Evolutionary conservation across 1,139 yeast genomes (phyloP), one percentile per base, ranked within the genome.

Genomic region (Tardiomyces blankii): DNA sequence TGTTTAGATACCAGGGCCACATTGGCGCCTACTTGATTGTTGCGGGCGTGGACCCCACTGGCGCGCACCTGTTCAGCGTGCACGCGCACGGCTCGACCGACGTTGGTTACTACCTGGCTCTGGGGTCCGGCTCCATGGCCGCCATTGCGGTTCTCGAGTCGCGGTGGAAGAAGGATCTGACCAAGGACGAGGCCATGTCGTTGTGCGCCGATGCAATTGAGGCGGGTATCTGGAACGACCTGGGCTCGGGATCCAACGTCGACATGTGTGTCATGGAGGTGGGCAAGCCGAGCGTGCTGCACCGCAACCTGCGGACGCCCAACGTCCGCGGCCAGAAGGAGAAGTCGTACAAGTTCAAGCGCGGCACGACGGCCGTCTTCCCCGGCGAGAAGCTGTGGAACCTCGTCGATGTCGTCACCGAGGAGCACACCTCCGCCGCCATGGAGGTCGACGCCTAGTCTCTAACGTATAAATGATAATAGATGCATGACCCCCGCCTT

Each of bases 21-120:
- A 74, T 91, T 58, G 98, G 98, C 48, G 98, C 98, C 1, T 89
- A 91, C 64, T 71, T 91, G 63, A 91, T 91, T 70, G 94, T 91
- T 23, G 98, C 97, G 0, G 98, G 98, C 50, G 86, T 80, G 35
- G 98, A 91, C 65, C 94, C 97, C 39, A 86, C 96, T 0, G 98
- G 97, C 1, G 85, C 96, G 3, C 95, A 89, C 61, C 73, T 91
- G 58, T 80, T 87, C 63, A 82, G 95, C 1, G 85, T 91, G 40
- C 97, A 91, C 60, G 98, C 98, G 2, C 98, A 91, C 63, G 98
- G 98, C 18, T 87, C 96, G 12, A 89, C 97, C 16, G 97, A 91
- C 65, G 83, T 89, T 48, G 97, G 97, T 9, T 86, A 79, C 60
- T 91, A 88, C 65, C 85, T 82, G 64, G 82, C 96, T 11, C 73